Base-by-base conservation (phyloP, 495 filamentous ascomycete genomes). In the Penicillium waksmanii region DNA sequence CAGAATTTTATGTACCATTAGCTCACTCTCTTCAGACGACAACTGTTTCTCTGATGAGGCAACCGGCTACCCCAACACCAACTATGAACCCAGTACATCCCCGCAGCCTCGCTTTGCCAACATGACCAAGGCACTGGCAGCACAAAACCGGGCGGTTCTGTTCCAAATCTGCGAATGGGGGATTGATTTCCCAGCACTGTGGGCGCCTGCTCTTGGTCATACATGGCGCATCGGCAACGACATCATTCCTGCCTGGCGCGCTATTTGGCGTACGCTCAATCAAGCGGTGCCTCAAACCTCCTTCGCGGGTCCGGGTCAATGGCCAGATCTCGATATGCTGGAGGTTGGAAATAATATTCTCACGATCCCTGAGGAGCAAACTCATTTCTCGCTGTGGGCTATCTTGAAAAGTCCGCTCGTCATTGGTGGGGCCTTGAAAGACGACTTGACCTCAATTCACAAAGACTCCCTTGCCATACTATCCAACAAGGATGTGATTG, bases 301-400 rank as follows among this genome's bases (percentile, higher is more conserved):
- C 9, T 74, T 66, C 6, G 71, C 73, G 0, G 69, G 66, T 0
- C 73, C 76, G 0, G 80, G 81, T 11, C 77, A 79, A 46, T 82
- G 78, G 71, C 80, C 82, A 11, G 82, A 85, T 66, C 73, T 84
- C 55, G 83, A 85, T 50, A 85, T 85, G 83, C 64, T 84, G 17
- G 76, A 81, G 53, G 68, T 82, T 9, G 79, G 80, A 0, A 79
- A 76, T 17, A 58, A 72, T 6, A 53, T 73, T 2, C 60, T 80
- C 11, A 76, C 70, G 1, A 54, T 62, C 0, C 55, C 69, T 0
- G 77, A 84, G 59, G 77, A 82, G 25, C 72, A 77, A 40, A 77
- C 80, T 0, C 84, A 86, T 65, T 85, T 87, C 57, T 77, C 77
- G 1, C 64, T 87, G 46, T 87, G 84, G 84, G 81, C 80, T 46